Evolutionary conservation across 768 basidiomycete genomes (phyloP), one percentile per base, ranked within the genome.

Genomic region (Serpula lacrymans): DNA sequence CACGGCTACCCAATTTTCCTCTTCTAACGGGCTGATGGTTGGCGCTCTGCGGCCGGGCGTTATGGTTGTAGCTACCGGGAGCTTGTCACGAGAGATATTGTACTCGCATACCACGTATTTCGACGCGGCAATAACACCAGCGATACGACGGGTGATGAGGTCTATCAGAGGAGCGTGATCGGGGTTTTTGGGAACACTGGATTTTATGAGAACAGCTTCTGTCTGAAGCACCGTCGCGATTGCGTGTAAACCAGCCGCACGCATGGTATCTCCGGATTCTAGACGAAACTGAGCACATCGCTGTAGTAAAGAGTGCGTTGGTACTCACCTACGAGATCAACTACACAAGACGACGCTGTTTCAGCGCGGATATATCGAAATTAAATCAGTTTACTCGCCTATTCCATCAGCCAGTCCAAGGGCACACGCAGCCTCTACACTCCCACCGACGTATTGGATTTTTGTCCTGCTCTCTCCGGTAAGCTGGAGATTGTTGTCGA

Each of bases 241-340:
- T 28, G 95, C 82, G 60, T 88, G 88, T 41, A 98, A 72, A 26
- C 95, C 96, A 1, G 94, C 94, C 18, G 95, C 96, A 24, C 95
- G 89, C 96, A 99, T 99, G 6, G 96, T 99, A 55, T 99, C 96
- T 30, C 96, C 96, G 13, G 95, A 99, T 67, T 98, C 95, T 94
- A 58, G 28, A 34, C 34, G 20, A 39, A 16, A n/a, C 6, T 16
- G 18, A n/a, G n/a, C n/a, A 43, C 12, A 11, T 21, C 17, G 30
- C 14, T 43, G 34, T 26, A 24, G 16, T 27, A 2, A 27, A 14
- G 11, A 11, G 18, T 20, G 26, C 12, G 17, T 7, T 33, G 20
- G 7, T n/a, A 71, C 82, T 53, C 48, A 91, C 93, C 87, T 47
- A 97, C 95, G 37, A 99, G 84, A 64, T 99, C 95, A 35, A 99